A percentile compares a stretch with the other conserved stretches of the same genome.
phyloP scores from a whole-genome alignment of 345 rosid genomes.

The Syzygium aqueum region DNA sequence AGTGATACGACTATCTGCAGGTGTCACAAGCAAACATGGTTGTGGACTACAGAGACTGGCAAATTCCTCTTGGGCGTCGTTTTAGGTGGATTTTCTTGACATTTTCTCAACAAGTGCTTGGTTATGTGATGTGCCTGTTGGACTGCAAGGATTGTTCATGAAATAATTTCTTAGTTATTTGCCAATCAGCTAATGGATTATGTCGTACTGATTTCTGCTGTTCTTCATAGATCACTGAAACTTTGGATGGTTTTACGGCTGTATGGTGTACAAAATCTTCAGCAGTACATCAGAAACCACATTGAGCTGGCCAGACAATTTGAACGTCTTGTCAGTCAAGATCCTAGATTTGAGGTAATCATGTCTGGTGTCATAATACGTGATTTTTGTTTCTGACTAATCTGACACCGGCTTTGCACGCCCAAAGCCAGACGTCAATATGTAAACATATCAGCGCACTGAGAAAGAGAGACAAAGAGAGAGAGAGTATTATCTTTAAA shows the following conservation, averaged over 20 bases:
- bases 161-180: not conserved
- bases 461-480: not conserved
- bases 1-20: slow-evolving; percentile 12
- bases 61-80: slow-evolving; percentile 91
- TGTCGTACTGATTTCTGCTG: not conserved
- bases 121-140: not conserved
- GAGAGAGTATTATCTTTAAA: not conserved
- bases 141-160: not conserved
- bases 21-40: slow-evolving; percentile 77
- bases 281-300: slow-evolving; percentile 67
- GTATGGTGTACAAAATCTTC: slow-evolving; percentile 69
- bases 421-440: not conserved
- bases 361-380: not conserved
- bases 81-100: slow-evolving; percentile 43
- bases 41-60: slow-evolving; percentile 96
- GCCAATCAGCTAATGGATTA: not conserved
- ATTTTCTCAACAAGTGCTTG: not conserved
- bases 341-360: slow-evolving; percentile 73
- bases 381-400: not conserved
- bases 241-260: slow-evolving; percentile 86
- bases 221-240: slow-evolving; percentile 58
- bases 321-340: slow-evolving; percentile 49
- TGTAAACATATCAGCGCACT: not conserved
- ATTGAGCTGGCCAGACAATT: slow-evolving; percentile 57
- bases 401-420: not conserved